phyloP scores from a whole-genome alignment of 768 basidiomycete species.

The Podaxis carcinomalis region DNA sequence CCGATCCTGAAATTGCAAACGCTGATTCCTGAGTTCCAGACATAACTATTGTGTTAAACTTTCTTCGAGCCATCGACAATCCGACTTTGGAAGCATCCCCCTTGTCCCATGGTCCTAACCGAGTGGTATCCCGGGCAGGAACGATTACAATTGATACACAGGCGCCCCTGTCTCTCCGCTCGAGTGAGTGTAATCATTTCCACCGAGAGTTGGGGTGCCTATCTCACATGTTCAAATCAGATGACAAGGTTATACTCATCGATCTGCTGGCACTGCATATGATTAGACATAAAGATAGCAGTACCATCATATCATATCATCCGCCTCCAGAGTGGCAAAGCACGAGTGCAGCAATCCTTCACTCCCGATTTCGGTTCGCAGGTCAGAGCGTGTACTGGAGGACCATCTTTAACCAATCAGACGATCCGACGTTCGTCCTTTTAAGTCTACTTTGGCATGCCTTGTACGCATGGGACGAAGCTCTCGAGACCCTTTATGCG shows the following conservation, averaged over 20 bases:
- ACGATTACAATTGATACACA: constrained; percentile 30
- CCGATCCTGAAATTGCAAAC: background rate
- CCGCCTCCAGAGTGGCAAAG: constrained; percentile 26
- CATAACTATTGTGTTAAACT: constrained; percentile 50
- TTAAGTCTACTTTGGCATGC: constrained; percentile 56
- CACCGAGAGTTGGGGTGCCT: background rate
- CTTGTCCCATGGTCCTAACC: background rate
- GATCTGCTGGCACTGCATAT: constrained; percentile 43
- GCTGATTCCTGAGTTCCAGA: constrained; percentile 26
- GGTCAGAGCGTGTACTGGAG: constrained; percentile 47
- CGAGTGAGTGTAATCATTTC: constrained; percentile 14
- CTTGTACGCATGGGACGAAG: constrained; percentile 59
- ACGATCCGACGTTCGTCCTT: constrained; percentile 54
- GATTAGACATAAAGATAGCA: constrained; percentile 31
- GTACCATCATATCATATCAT: constrained; percentile 46
- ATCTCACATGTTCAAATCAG: constrained; percentile 12
- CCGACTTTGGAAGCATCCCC: background rate
- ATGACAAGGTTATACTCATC: constrained; percentile 29
- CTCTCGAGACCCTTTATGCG: constrained; percentile 46
- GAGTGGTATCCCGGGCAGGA: constrained; percentile 8
- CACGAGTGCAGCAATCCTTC: constrained; percentile 34
- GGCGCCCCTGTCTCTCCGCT: constrained; percentile 26
- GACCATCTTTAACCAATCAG: constrained; percentile 32
- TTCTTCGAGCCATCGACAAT: constrained; percentile 27
- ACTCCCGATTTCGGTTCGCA: constrained; percentile 25